Evolutionary conservation across 345 rosid genomes (phyloP).

Genomic region (Cochlearia excelsa): DNA sequence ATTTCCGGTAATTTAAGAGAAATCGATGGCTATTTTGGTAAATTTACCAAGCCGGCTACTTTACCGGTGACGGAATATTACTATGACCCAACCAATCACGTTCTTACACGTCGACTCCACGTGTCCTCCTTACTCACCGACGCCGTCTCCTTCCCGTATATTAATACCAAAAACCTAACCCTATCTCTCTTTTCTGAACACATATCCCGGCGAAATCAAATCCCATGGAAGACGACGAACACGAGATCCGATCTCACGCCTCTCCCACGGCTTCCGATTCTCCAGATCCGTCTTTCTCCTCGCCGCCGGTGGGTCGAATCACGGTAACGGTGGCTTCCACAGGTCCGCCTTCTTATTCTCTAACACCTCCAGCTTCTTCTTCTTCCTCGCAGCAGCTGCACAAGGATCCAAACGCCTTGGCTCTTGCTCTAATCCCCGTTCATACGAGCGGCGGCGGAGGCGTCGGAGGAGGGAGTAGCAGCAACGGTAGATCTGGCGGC

Average conservation of each 20-base stretch:
- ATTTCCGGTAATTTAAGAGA: conserved; percentile 31
- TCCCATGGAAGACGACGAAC: conserved; percentile 52
- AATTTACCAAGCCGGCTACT: conserved; percentile 40
- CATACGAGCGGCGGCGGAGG: conserved; percentile 42
- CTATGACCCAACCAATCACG: conserved; percentile 35
- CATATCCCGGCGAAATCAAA: conserved; percentile 26
- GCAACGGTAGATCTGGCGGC: conserved; percentile 40
- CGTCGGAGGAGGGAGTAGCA: conserved; percentile 14
- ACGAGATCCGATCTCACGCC: conserved; percentile 51
- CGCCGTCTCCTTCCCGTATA: conserved; percentile 52
- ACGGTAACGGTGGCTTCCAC: conserved; percentile 45
- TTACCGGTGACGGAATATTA: conserved; percentile 52
- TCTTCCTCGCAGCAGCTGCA: conserved; percentile 2
- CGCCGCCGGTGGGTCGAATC: conserved; percentile 46
- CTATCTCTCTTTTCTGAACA: conserved; percentile 20
- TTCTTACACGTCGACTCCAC: conserved; percentile 46
- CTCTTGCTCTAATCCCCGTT: conserved; percentile 42
- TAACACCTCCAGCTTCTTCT: conserved; percentile 29
- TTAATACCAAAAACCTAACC: conserved; percentile 30
- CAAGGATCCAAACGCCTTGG: conserved; percentile 35
- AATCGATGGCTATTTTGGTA: conserved; percentile 46
- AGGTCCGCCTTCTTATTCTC: conserved; percentile 39
- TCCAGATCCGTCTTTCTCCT: conserved; percentile 28
- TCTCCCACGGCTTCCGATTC: conserved; percentile 39
- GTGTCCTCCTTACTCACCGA: conserved; percentile 52